Evolutionary conservation across 768 basidiomycete species (phyloP), one percentile per base, ranked within the genome.

Genomic region (Galerina sulciceps): DNA sequence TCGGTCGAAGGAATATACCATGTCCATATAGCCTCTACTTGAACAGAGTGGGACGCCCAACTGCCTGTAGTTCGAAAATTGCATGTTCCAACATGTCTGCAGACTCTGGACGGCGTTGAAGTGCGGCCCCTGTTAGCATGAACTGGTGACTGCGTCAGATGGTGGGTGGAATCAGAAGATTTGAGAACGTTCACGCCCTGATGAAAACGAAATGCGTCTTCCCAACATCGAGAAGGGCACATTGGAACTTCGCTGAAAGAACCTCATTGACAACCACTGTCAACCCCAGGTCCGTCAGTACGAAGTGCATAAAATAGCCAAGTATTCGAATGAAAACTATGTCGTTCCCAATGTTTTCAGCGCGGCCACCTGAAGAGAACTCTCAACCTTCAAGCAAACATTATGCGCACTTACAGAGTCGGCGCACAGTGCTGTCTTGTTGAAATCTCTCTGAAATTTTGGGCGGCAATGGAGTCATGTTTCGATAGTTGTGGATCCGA

Each of bases 181-280:
- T 43, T 61, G 53, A 15, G 22, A 62, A 67, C 71, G 17, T 54
- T 71, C 72, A 73, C 6, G 65, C 61, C 53, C 68, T 48, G 46
- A 71, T 65, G 67, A 53, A 68, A 56, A 69, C 62, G 49, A 59
- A 65, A 59, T 73, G 71, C 61, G 66, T 58, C 43, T 67, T 58
- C 50, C 69, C 70, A 57, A 67, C 36, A 14, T 46, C 26, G 42
- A 67, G 58, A 55, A 70, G n/a, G 17, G 55, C 60, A 14, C n/a
- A 20, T 36, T 64, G 61, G 23, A 43, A 48, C 17, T 11, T 36
- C 42, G 31, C 34, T 11, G 60, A 62, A 40, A 4, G 14, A 15
- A 69, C 63, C 40, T 69, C 65, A 11, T 51, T 8, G 34, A 60
- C 59, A 20, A 69, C 43, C 2, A 31, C 56, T 37, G 44, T 53